Percentiles rank a stretch among this genome's conserved stretches.
These are phyloP conservation scores for Lactifluus piperatus DNA, from an alignment of 768 basidiomycete genomes.

Conservation along the genomic window DNA sequence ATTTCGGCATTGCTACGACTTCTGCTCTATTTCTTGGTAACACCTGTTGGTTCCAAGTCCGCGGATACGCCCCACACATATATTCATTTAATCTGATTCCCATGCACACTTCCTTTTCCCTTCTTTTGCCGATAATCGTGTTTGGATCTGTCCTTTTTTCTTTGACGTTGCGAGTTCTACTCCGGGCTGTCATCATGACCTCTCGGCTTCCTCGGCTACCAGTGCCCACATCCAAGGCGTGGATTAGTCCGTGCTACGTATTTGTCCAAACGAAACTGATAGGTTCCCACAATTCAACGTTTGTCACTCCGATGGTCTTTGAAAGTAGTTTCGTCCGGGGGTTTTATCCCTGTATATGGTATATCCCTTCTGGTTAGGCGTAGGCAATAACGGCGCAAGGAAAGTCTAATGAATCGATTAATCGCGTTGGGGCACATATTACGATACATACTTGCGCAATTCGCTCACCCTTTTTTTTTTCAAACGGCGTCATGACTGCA, in stretches of 20 bases:
- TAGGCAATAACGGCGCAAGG: background rate
- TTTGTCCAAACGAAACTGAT: background rate
- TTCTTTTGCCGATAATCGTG: too few relatives aligned
- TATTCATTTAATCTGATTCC: too few relatives aligned
- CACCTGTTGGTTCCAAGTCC: background rate
- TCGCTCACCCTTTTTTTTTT: background rate
- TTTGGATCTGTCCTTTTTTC: too few relatives aligned
- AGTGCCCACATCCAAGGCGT: too few relatives aligned
- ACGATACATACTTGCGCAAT: background rate
- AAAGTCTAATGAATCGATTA: background rate
- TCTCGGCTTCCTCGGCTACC: too few relatives aligned
- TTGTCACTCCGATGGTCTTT: background rate
- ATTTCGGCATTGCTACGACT: too few relatives aligned
- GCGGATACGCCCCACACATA: too few relatives aligned
- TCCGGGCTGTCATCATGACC: too few relatives aligned
- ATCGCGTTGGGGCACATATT: background rate
- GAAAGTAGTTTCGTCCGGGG: background rate
- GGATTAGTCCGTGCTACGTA: background rate
- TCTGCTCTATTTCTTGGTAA: too few relatives aligned
- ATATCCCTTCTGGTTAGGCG: constrained; percentile 6
- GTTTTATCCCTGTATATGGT: background rate
- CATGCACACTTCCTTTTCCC: too few relatives aligned
- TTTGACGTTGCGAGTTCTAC: too few relatives aligned
- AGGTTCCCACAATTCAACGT: background rate
- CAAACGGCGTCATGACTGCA: background rate